Evolutionary conservation across 805 yeast species (phyloP).

Genomic region (Wickerhamiella occidentalis): DNA sequence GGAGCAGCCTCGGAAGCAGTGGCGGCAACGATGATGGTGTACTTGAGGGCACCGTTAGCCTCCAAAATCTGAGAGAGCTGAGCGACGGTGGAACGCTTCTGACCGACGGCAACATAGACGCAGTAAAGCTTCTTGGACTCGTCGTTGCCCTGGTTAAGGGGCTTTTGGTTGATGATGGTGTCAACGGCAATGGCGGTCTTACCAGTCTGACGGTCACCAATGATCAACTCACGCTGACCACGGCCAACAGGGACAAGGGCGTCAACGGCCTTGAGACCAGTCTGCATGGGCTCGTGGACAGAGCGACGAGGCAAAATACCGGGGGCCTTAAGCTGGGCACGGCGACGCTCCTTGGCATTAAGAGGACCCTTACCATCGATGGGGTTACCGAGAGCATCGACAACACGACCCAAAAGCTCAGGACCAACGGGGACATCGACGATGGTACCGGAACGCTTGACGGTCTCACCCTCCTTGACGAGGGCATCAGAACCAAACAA

Average conservation of each 20-base stretch:
- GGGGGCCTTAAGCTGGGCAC: constrained; percentile 99
- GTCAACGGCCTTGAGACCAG: constrained; percentile 98
- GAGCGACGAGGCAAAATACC: constrained; percentile 99
- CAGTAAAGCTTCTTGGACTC: constrained; percentile 98
- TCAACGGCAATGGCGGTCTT: constrained; percentile 98
- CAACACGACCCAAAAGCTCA: constrained; percentile 95
- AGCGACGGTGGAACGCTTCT: constrained; percentile 99
- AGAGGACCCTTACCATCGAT: constrained; percentile 99
- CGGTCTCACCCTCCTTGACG: constrained; percentile 99
- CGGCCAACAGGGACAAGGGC: constrained; percentile 99
- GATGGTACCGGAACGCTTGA: constrained; percentile 98
- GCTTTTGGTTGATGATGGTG: constrained; percentile 97
- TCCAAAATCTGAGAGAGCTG: constrained; percentile 98
- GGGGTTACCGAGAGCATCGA: constrained; percentile 98
- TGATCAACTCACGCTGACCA: constrained; percentile 99
- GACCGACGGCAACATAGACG: constrained; percentile 99
- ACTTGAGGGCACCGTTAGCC: constrained; percentile 95
- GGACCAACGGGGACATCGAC: constrained; percentile 99
- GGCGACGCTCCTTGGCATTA: constrained; percentile 66
- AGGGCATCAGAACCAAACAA: constrained; percentile 97
- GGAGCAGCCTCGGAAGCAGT: constrained; percentile 99
- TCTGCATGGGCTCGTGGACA: constrained; percentile 98
- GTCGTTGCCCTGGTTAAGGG: constrained; percentile 92
- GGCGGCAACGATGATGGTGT: constrained; percentile 96
- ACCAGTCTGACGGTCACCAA: constrained; percentile 99